Base-by-base conservation (phyloP, 1,284 basidiomycete species). In the Apiotrichum laibachii region DNA sequence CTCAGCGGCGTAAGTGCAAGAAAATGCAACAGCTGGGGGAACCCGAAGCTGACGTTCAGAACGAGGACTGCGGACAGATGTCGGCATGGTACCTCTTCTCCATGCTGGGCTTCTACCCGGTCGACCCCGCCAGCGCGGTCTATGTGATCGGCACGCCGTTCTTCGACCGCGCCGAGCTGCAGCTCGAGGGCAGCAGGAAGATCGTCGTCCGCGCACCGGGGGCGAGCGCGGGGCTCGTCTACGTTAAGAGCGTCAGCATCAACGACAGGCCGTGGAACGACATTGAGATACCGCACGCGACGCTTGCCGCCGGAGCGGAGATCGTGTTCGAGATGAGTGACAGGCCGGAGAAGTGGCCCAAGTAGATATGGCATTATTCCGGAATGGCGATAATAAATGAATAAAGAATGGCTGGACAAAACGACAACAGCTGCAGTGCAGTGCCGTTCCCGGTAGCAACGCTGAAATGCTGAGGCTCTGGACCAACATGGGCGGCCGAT, bases 41-140 rank as follows among this genome's bases (percentile, higher is more conserved):
- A 22, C 22, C 21, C 42, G 15, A 37, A 5, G 26, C 40, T 40
- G 39, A 56, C 47, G n/a, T 9, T 2, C 65, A 89, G 85, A 92
- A 92, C 68, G 90, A 92, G 72, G 90, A 92, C 68, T 91, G 89
- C 66, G 89, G 90, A 0, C 90, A 92, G 72, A 91, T 91, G 88
- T 88, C 86, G 67, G 87, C 89, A 0, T 92, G 89, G 89, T 91
- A 87, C 70, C 81, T 90, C 13, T 92, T 90, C 77, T 86, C 85
- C 47, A 85, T 87, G 2, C 80, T 92, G 70, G 89, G 90, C 0
- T 88, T 92, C 76, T 92, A 92, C 68, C 89, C 89, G n/a, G 88
- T 92, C 53, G 85, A 90, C 70, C 88, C 89, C 0, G 86, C 87
- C 0, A 87, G 85, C 0, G 83, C 84, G 56, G 88, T 89, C 15